Percentiles rank a stretch among this genome's conserved stretches.
These are phyloP conservation scores for Fusarium mundagurra DNA, from an alignment of 2,329 filamentous ascomycete species.

Conservation along the genomic window DNA sequence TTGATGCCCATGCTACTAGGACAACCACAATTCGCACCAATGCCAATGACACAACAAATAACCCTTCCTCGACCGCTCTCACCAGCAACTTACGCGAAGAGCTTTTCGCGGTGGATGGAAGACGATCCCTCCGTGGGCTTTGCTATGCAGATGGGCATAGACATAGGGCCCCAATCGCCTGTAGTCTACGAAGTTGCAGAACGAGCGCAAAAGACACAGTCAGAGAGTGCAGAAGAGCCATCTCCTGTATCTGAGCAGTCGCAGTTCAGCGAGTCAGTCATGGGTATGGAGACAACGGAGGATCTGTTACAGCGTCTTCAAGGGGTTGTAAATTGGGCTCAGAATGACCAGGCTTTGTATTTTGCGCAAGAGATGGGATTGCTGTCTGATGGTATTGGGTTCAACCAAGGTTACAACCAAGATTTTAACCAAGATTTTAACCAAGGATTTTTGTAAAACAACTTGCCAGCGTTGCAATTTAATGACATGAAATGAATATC, in stretches of 20 bases:
- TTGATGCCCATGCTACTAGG: slow-evolving; percentile 15
- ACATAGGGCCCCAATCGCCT: neutral
- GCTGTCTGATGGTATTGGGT: neutral
- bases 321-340: slow-evolving; percentile 3
- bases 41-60: neutral
- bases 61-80: slow-evolving; percentile 12
- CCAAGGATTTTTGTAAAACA: neutral
- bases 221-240: neutral
- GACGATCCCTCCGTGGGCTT: slow-evolving; percentile 26
- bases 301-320: slow-evolving; percentile 3
- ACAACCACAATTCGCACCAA: neutral
- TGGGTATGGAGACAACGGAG: neutral
- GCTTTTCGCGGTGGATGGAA: slow-evolving; percentile 30
- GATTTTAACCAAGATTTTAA: neutral
- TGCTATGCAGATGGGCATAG: slow-evolving; percentile 32
- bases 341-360: slow-evolving; percentile 21
- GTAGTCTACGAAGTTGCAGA: neutral
- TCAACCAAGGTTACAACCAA: neutral
- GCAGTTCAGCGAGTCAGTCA: neutral
- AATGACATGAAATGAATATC: neutral
- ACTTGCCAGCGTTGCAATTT: neutral
- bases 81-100: neutral
- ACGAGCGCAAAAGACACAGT: neutral
- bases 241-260: neutral
- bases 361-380: slow-evolving; percentile 21